Base-by-base conservation (phyloP, 2,329 filamentous ascomycete genomes). In the Cytospora piceae region DNA sequence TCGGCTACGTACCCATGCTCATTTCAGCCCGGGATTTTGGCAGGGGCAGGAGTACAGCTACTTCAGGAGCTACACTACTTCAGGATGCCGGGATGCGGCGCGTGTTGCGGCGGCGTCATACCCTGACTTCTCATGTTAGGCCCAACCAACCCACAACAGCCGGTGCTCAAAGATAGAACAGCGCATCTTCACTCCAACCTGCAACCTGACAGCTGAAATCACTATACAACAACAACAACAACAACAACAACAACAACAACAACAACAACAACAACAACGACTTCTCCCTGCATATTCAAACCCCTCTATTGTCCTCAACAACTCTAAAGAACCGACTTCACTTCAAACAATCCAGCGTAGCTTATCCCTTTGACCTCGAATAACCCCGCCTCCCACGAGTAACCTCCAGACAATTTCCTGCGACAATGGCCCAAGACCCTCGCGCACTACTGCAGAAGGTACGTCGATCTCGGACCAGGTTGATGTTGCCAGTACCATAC, bases 361-460 rank as follows among this genome's bases (percentile, higher is more conserved):
- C 20, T n/a, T 24, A 12, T 49, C 42, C 59, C 15, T 37, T 53
- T n/a, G 15, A 29, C 22, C 15, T 34, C 51, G 34, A 32, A 32
- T 20, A 39, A 64, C 22, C 61, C 61, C 53, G n/a, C 42, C 27
- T 46, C 34, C 6, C 12, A 63, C 20, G 14, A 22, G 7, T 12
- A 39, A 57, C 57, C 29, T 57, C n/a, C 20, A 52, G 42, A 39
- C 54, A 46, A 53, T 49, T 34, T 46, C 46, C 24, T 55, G 61
- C 60, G 59, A 66, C 63, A 49, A 93, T 93, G 90, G 83, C 89
- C 69, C 87, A 90, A 82, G 91, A 94, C 77, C 91, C 91, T 69
- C 87, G 90, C 76, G 89, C 87, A 70, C 82, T 95, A 65, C 83
- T 94, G 57, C 90, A 93, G 78, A 92, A 93, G 85, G 91, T 93